Percentiles rank a stretch among this genome's conserved stretches.
These are phyloP conservation scores for Lentinus brumalis DNA, from an alignment of 768 basidiomycete species.

Conservation along the genomic window DNA sequence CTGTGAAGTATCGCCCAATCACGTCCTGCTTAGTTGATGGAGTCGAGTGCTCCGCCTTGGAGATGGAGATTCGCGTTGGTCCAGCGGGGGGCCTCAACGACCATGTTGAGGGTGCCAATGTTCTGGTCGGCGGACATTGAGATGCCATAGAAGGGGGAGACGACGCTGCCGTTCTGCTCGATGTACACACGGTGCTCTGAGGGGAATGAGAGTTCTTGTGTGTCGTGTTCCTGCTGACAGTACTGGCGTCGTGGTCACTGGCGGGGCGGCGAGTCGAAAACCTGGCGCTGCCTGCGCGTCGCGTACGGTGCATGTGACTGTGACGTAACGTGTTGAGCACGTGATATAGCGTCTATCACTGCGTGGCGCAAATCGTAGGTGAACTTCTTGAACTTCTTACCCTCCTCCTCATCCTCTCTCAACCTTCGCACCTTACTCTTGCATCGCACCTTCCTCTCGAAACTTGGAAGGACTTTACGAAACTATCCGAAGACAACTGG, in stretches of 20 bases:
- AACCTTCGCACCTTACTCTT: no score
- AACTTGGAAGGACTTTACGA: no score
- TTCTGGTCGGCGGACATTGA: conserved; percentile 96
- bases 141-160: conserved; percentile 94
- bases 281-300: background rate
- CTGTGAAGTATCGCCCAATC: conserved; percentile 33
- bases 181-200: conserved; percentile 58
- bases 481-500: no score
- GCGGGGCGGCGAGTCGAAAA: no score
- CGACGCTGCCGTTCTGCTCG: conserved; percentile 83
- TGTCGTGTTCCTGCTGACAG: background rate
- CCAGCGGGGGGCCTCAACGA: conserved; percentile 98
- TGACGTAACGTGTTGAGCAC: background rate
- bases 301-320: background rate
- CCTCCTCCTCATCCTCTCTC: no score
- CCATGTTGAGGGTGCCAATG: conserved; percentile 97
- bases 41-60: conserved; percentile 98
- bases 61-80: conserved; percentile 99
- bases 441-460: no score
- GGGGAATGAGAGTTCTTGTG: background rate
- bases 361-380: background rate
- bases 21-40: conserved; percentile 94
- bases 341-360: background rate
- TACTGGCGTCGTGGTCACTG: background rate
- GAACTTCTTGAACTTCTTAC: no score